Evolutionary conservation across 2,329 filamentous ascomycete genomes (phyloP), one percentile per base, ranked within the genome.

Genomic region (Penicillium sp.): DNA sequence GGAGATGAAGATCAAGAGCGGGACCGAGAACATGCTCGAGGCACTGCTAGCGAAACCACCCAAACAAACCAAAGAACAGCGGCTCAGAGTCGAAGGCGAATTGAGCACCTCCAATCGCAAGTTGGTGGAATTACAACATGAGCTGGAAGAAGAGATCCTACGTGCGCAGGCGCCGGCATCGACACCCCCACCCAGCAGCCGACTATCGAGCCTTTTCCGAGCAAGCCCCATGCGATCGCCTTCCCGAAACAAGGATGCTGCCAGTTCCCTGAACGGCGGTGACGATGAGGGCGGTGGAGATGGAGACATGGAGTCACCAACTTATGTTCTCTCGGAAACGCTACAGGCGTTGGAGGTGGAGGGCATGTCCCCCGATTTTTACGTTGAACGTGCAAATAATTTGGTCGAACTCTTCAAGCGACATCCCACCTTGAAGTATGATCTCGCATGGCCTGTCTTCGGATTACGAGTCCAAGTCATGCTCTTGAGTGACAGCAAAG

Each of bases 1-100:
- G 67, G 95, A 99, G 77, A 87, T 92, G 77, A 97, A 97, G 80
- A 97, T 99, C 71, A 97, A 96, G 75, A 90, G 93, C 67, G 94
- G 94, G 18, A 97, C 93, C 54, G 94, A 99, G 79, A 99, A 99
- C 71, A 87, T 99, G 84, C 81, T 99, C 38, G 94, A 99, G 77
- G 94, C 94, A 11, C 78, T 99, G 61, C 91, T 97, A 72, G 84
- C 87, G 43, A 99, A 99, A 76, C 97, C 96, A 73, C 89, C 91
- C 43, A 99, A 97, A 76, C 93, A 97, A 72, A 89, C 90, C 59
- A 95, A 92, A 71, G 93, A 93, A 56, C 90, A 93, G 70, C 84
- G 90, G 43, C 79, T 83, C 57, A 83, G 84, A 64, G 90, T 92
- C 27, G 90, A 99, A 77, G 89, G 90, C 47, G 94, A 99, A 77